Base-by-base conservation (phyloP, 75 land plant species). In the Pseudotsuga menziesii region DNA sequence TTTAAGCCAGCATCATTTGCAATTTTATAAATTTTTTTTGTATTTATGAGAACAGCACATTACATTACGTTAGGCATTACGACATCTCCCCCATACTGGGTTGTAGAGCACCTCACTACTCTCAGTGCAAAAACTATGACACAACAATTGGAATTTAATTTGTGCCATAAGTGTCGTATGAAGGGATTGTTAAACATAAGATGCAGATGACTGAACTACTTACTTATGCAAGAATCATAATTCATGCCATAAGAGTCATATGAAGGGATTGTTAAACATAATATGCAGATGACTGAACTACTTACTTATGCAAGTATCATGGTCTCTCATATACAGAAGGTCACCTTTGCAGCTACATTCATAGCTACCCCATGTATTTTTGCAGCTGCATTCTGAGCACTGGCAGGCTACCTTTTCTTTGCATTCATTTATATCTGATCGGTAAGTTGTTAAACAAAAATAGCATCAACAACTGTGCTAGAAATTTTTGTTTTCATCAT, bases 331-430 rank as follows among this genome's bases (percentile, higher is more conserved):
- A 82, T 97, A 97, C 60, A 94, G 76, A 35, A 91, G 87, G 62
- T 86, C 88, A 48, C 91, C 84, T 39, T 76, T 59, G 82, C 99
- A 97, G 77, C 85, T 79, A 80, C 99, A 97, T n/a, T 92, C 93
- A 70, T 88, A 97, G 77, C 95, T 87, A 23, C 99, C 99, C 93
- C 93, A 97, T 15, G 99, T 97, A 76, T 97, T 92, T 79, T 89
- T 92, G 89, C 99, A 97, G n/a, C 79, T 83, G 84, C 99, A 97
- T 57, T 91, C 91, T 11, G 96, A 73, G 75, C 98, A 96, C 57
- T 91, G 91, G 76, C 96, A 96, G 2, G 92, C 92, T 39, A 77
- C 57, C 79, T 84, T 93, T 74, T 91, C 90, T 56, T 87, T 78
- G 85, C 98, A 96, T 67, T 96, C 98, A 79, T 96, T 85, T 70